These are phyloP conservation scores for Xylariomycetidae sp. DNA, from an alignment of 2,329 filamentous ascomycete species.

Conservation along the genomic window DNA sequence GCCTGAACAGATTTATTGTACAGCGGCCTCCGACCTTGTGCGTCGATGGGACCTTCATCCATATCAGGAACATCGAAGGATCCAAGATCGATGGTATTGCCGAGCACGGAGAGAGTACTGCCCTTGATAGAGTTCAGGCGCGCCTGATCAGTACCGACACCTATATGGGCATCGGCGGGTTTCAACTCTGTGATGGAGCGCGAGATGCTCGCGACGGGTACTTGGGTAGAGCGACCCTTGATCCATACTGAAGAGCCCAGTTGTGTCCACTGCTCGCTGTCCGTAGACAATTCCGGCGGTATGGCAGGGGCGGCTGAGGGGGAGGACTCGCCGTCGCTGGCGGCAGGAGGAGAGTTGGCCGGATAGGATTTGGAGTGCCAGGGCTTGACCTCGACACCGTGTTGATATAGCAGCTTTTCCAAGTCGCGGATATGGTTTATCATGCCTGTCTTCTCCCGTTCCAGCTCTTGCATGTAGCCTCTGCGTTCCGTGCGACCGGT, in stretches of 20 bases:
- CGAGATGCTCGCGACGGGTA: constrained; percentile 19
- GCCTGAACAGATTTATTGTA: constrained; percentile 71
- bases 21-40: constrained; percentile 37
- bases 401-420: constrained; percentile 58
- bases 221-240: constrained; percentile 20
- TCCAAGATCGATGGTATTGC: constrained; percentile 73
- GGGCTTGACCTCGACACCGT: constrained; percentile 57
- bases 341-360: constrained; percentile 21
- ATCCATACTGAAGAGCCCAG: constrained; percentile 31
- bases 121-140: constrained; percentile 71
- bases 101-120: constrained; percentile 72
- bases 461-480: constrained; percentile 73
- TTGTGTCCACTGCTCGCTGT: constrained; percentile 31
- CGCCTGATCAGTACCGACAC: constrained; percentile 57
- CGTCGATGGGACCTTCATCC: constrained; percentile 51
- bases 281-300: constrained; percentile 19
- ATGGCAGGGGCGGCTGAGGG: constrained; percentile 18
- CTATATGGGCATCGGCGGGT: constrained; percentile 60
- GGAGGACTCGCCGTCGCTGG: constrained; percentile 17
- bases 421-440: constrained; percentile 63
- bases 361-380: constrained; percentile 34
- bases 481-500: constrained; percentile 74
- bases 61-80: constrained; percentile 64
- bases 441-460: constrained; percentile 66
- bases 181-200: constrained; percentile 32